phyloP scores from a whole-genome alignment of 1,284 basidiomycete genomes.

The Ganoderma lucidum region DNA sequence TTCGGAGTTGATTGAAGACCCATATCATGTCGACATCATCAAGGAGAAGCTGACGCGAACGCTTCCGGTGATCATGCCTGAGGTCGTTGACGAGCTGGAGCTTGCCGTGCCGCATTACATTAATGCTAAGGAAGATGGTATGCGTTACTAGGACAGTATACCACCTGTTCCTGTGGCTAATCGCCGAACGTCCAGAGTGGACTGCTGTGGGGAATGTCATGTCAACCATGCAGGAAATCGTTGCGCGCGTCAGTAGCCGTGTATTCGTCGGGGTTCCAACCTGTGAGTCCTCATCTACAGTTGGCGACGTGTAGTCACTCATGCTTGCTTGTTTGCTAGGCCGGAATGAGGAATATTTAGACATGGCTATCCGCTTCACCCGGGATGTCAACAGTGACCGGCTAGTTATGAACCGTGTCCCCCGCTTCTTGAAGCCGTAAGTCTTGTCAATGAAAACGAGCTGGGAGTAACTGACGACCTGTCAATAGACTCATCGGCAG shows the following conservation, averaged over 20 bases:
- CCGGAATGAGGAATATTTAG: conserved; percentile 33
- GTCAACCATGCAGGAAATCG: conserved; percentile 33
- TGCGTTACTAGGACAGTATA: conserved; percentile 27
- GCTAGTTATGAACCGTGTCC: conserved; percentile 35
- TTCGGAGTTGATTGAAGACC: conserved; percentile 32
- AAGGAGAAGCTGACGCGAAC: conserved; percentile 37
- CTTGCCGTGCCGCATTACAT: conserved; percentile 32
- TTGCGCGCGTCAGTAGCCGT: conserved; percentile 38
- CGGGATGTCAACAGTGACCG: conserved; percentile 15
- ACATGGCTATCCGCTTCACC: conserved; percentile 27
- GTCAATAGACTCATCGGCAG: not conserved
- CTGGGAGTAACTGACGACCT: not conserved
- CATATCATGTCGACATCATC: conserved; percentile 39
- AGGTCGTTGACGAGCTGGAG: conserved; percentile 39
- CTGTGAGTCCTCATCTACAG: conserved; percentile 27
- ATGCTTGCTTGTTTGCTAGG: conserved; percentile 21
- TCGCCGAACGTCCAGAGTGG: conserved; percentile 33
- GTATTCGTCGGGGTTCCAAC: conserved; percentile 41
- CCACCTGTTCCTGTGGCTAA: not conserved
- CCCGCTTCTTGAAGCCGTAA: conserved; percentile 41
- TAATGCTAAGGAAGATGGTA: conserved; percentile 21
- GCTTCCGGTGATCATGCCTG: conserved; percentile 35
- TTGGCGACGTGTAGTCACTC: not conserved
- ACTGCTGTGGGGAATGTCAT: conserved; percentile 19
- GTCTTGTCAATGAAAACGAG: conserved; percentile 3